Base-by-base conservation (phyloP, 2,329 filamentous ascomycete genomes). In the Claviceps monticola region DNA sequence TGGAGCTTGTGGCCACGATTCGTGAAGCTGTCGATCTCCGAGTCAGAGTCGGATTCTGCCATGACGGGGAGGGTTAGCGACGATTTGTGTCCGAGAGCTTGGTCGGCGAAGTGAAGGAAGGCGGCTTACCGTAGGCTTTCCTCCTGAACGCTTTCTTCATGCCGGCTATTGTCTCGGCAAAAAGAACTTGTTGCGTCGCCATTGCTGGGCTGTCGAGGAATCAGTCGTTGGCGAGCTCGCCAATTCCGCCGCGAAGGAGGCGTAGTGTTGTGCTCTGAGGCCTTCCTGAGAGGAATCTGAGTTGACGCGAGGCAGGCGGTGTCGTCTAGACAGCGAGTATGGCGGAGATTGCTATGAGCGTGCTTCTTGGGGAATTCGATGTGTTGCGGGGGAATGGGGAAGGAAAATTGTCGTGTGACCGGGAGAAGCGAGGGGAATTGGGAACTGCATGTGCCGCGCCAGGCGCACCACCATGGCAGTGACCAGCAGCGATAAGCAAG, bases 1-100 rank as follows among this genome's bases (percentile, higher is more conserved):
- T 89, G 87, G 46, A 91, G 73, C 65, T 90, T 91, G 66, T 88
- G 80, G 55, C 84, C 85, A 62, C 86, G 82, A 66, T 89, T 89
- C 53, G 81, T 84, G 59, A 78, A 78, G 59, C 78, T 74, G 54
- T 82, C 76, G 59, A 88, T 82, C 51, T 80, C 78, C 54, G 82
- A 81, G 66, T 91, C 87, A 53, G 84, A 87, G 64, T 90, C 86
- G 59, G 83, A 87, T 56, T 88, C 86, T 89, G 67, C 41, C 52
- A 50, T 46, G 51, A 57, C 46, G 46, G 55, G 41, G 46, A 51
- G 41, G 46, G 61, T 61, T 55, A 62, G 58, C 49, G 21, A 45
- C 49, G 19, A 50, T 4, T 36, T 19, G 7, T 17, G 34, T n/a
- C 17, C 3, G 17, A 5, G 42, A 5, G 11, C 13, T 26, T 53